These are phyloP conservation scores for Osmanthus fragrans DNA, from an alignment of 257 asterid genomes.

Conservation along the genomic window DNA sequence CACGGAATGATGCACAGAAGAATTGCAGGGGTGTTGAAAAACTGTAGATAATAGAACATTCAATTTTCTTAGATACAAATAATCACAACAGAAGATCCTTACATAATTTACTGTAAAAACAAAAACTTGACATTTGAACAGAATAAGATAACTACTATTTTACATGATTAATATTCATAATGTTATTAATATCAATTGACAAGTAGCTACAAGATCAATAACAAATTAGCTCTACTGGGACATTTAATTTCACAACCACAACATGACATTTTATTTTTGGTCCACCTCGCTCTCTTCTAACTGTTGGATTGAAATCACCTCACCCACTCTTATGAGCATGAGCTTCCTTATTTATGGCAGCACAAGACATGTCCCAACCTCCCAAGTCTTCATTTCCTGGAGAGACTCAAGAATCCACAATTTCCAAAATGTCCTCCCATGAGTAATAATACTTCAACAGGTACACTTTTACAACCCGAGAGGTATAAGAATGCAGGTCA, in stretches of 20 bases:
- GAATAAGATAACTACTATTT: too few relatives aligned
- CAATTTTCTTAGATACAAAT: not conserved
- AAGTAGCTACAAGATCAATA: not conserved
- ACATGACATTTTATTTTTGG: not conserved
- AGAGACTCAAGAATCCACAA: not conserved
- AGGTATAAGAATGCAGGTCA: not conserved
- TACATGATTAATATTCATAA: not conserved
- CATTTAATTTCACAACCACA: not conserved
- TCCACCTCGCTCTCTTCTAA: too few relatives aligned
- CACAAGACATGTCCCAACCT: not conserved
- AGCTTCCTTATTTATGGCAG: not conserved
- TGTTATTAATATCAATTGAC: not conserved
- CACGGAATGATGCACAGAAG: conserved; percentile 16
- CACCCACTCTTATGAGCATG: not conserved
- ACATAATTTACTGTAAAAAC: not conserved
- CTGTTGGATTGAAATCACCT: not conserved
- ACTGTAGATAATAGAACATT: not conserved
- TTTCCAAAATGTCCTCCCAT: too few relatives aligned
- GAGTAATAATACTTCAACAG: not conserved
- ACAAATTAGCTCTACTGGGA: not conserved
- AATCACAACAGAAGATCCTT: not conserved
- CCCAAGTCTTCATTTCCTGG: not conserved
- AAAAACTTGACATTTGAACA: not conserved
- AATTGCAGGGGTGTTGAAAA: not conserved
- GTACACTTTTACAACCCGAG: not conserved